Percentiles rank a stretch among this genome's conserved stretches.
Conservation (phyloP, 345 rosid species). For the Litchi chinensis region DNA sequence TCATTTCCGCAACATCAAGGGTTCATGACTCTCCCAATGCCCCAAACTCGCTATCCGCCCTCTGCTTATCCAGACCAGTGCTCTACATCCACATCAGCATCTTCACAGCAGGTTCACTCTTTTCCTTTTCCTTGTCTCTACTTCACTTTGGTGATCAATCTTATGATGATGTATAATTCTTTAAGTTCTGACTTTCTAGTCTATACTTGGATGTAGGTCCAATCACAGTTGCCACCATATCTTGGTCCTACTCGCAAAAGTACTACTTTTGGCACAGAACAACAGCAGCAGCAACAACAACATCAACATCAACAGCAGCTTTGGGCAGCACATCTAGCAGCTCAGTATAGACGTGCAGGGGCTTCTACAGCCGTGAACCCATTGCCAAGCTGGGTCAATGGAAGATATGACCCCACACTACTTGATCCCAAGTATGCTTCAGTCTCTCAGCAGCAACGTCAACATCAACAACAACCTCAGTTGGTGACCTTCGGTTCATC, state of each 20-base stretch:
- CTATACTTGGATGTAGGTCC: constrained; percentile 40
- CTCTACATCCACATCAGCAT: constrained; percentile 37
- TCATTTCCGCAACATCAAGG: constrained; percentile 41
- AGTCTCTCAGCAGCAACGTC: constrained; percentile 42
- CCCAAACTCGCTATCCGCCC: constrained; percentile 31
- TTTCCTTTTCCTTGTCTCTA: constrained; percentile 1
- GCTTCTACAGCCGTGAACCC: constrained; percentile 38
- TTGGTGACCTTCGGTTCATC: constrained; percentile 43
- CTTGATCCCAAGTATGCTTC: constrained; percentile 37
- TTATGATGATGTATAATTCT: background rate
- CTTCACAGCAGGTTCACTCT: constrained; percentile 60
- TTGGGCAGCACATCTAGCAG: constrained; percentile 53
- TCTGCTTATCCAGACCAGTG: constrained; percentile 44
- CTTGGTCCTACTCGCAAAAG: constrained; percentile 29
- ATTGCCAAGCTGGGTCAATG: constrained; percentile 46
- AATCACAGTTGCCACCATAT: constrained; percentile 46
- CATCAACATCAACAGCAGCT: constrained; percentile 34
- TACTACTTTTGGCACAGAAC: constrained; percentile 36
- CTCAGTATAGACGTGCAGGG: constrained; percentile 43
- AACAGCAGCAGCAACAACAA: constrained; percentile 33
- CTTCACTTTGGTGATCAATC: background rate
- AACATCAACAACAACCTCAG: constrained; percentile 39
- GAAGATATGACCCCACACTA: constrained; percentile 41
- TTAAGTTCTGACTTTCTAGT: background rate
- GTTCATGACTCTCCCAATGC: constrained; percentile 28